These are phyloP conservation scores for Albifimbria verrucaria DNA, from an alignment of 2,329 filamentous ascomycete genomes.

Conservation along the genomic window DNA sequence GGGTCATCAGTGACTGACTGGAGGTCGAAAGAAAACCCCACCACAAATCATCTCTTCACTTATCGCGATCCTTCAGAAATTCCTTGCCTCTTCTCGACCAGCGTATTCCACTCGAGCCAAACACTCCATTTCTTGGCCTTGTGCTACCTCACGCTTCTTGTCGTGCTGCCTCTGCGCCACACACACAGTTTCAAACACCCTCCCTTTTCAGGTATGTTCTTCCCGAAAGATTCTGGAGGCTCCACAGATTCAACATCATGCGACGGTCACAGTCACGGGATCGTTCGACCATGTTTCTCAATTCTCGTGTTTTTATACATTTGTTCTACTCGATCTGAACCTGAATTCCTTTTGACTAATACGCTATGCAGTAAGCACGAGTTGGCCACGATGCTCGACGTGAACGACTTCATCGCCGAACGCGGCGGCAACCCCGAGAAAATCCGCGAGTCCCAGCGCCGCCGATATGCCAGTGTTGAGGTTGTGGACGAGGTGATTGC, in stretches of 20 bases:
- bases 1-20: not conserved
- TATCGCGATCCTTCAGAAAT: not conserved
- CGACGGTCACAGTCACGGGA: too few relatives aligned
- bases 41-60: slow-evolving; percentile 1
- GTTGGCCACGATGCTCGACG: slow-evolving; percentile 61
- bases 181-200: too few relatives aligned
- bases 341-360: not conserved
- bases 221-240: too few relatives aligned
- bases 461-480: slow-evolving; percentile 75
- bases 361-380: not conserved
- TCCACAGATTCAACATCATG: too few relatives aligned
- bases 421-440: slow-evolving; percentile 87
- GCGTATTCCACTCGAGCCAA: too few relatives aligned
- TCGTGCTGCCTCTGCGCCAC: too few relatives aligned
- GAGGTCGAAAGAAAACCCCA: not conserved
- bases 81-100: not conserved
- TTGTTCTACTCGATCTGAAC: not conserved
- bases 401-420: slow-evolving; percentile 76
- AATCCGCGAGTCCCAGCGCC: slow-evolving; percentile 88
- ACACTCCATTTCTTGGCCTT: too few relatives aligned
- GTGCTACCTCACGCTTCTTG: too few relatives aligned
- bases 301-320: too few relatives aligned
- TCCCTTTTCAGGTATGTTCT: too few relatives aligned
- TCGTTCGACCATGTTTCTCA: too few relatives aligned
- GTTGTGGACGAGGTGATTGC: slow-evolving; percentile 87